A percentile compares a stretch with the other conserved stretches of the same genome.
These are phyloP conservation scores for Athelia psychrophila DNA, from an alignment of 1,284 basidiomycete genomes.

Conservation along the genomic window DNA sequence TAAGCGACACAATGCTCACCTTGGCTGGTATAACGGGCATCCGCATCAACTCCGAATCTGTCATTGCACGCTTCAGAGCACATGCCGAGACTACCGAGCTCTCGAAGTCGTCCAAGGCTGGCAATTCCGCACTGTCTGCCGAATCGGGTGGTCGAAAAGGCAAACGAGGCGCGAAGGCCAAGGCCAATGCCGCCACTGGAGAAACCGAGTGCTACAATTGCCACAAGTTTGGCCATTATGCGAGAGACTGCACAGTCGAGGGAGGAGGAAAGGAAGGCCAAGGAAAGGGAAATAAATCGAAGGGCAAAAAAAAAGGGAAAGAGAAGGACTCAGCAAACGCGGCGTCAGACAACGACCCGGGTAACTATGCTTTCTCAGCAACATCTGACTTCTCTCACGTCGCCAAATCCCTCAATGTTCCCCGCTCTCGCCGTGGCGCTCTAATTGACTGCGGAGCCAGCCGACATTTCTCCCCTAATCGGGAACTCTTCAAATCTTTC, in stretches of 20 bases:
- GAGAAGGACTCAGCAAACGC: conserved; percentile 6
- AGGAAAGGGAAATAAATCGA: conserved; percentile 14
- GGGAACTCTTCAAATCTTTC: not conserved
- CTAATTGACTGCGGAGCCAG: not conserved
- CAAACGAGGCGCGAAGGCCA: not conserved
- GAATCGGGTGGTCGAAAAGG: not conserved
- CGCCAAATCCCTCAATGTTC: not conserved
- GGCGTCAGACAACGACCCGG: not conserved
- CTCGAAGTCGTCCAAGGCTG: not conserved
- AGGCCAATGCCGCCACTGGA: not conserved
- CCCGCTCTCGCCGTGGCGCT: not conserved
- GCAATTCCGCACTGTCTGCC: not conserved
- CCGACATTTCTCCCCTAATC: not conserved
- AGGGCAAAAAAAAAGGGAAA: conserved; percentile 5
- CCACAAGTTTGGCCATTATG: conserved; percentile 18
- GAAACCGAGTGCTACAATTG: conserved; percentile 21
- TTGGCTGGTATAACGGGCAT: conserved; percentile 5
- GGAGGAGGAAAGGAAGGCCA: conserved; percentile 27
- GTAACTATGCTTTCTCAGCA: not conserved
- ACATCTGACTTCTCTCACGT: not conserved
- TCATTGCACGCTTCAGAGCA: too few relatives aligned
- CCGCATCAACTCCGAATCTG: not conserved
- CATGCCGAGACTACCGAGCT: not conserved
- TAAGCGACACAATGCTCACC: conserved; percentile 17
- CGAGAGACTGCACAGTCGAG: conserved; percentile 20